These are phyloP conservation scores for Emergomyces pasteurianus DNA, from an alignment of 2,329 filamentous ascomycete genomes.

Conservation along the genomic window DNA sequence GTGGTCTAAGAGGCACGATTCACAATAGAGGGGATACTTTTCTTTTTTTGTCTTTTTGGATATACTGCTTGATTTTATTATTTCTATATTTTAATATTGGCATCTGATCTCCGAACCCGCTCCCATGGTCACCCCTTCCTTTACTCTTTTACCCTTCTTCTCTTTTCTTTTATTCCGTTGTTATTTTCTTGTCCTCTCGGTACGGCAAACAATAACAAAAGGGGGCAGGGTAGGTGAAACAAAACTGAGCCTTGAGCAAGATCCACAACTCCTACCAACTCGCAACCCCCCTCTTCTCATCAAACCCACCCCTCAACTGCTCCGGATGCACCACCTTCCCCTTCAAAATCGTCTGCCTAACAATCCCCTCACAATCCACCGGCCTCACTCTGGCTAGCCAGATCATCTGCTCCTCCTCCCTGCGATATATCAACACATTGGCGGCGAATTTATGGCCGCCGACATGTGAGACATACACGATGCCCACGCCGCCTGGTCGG, in stretches of 20 bases:
- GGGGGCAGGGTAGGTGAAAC: no score
- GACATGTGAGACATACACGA: conserved; percentile 93
- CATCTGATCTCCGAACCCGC: no score
- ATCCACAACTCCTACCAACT: no score
- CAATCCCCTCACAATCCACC: conserved; percentile 84
- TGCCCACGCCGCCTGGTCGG: conserved; percentile 77
- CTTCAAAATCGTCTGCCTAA: conserved; percentile 77
- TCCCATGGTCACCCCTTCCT: no score
- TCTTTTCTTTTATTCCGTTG: background rate
- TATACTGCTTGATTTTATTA: background rate
- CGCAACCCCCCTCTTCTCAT: conserved; percentile 62
- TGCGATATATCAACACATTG: conserved; percentile 76
- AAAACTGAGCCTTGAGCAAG: no score
- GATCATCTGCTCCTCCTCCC: conserved; percentile 67
- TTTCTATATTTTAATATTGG: background rate
- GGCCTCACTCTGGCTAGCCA: conserved; percentile 79
- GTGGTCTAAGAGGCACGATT: no score
- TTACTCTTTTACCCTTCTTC: background rate
- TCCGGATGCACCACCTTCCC: conserved; percentile 90
- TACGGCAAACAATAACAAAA: no score
- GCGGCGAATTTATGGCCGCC: conserved; percentile 94
- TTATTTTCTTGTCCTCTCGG: background rate
- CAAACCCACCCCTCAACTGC: conserved; percentile 82
- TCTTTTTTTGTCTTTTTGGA: background rate
- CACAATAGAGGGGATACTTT: background rate